These are phyloP conservation scores for Salix purpurea DNA, from an alignment of 345 rosid species.

Conservation along the genomic window DNA sequence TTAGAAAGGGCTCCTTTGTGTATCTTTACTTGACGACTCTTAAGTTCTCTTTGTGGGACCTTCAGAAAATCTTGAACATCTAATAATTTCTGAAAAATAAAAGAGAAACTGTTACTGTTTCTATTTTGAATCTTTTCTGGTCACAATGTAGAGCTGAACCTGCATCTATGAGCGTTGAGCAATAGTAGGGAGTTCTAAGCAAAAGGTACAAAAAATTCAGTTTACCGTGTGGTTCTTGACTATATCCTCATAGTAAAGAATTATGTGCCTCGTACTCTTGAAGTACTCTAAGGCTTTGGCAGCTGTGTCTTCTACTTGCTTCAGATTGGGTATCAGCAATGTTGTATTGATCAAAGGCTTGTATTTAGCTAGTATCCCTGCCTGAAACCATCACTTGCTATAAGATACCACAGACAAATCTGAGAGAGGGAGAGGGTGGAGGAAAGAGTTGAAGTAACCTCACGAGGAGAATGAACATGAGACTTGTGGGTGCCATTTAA, in stretches of 20 bases:
- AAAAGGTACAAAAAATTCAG: background rate
- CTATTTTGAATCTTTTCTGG: background rate
- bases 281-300: constrained; percentile 73
- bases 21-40: constrained; percentile 91
- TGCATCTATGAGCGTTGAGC: background rate
- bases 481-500: constrained; percentile 97
- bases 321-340: constrained; percentile 50
- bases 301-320: constrained; percentile 66
- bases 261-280: constrained; percentile 69
- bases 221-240: constrained; percentile 81
- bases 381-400: constrained; percentile 49
- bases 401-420: background rate
- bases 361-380: constrained; percentile 86
- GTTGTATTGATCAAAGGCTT: constrained; percentile 72
- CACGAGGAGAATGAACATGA: constrained; percentile 83
- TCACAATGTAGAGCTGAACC: background rate
- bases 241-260: constrained; percentile 85
- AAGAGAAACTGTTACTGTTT: background rate
- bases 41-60: constrained; percentile 63
- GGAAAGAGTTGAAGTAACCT: constrained; percentile 41
- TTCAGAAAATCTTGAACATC: constrained; percentile 81
- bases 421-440: background rate
- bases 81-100: constrained; percentile 50
- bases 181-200: background rate
- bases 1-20: constrained; percentile 71